Conservation (phyloP, 2,329 filamentous ascomycete genomes). For the Blastomyces silverae region DNA sequence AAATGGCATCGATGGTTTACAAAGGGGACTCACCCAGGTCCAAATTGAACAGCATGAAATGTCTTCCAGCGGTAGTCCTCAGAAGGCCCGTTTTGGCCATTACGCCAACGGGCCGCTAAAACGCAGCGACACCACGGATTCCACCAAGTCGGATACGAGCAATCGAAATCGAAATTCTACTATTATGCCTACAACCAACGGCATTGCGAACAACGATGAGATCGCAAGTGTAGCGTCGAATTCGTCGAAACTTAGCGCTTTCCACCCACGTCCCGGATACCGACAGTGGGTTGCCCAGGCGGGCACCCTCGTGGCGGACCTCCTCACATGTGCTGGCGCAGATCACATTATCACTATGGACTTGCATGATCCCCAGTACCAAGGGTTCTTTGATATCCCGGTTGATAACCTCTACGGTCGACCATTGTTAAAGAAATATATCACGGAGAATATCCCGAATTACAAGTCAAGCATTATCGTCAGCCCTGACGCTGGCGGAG, state of each 20-base stretch:
- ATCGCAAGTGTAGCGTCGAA: slow-evolving; percentile 52
- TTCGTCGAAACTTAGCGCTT: slow-evolving; percentile 52
- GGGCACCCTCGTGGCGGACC: slow-evolving; percentile 86
- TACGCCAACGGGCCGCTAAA: slow-evolving; percentile 36
- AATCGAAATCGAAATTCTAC: slow-evolving; percentile 21
- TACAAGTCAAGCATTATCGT: slow-evolving; percentile 86
- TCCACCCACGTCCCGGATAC: slow-evolving; percentile 83
- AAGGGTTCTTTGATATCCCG: slow-evolving; percentile 97
- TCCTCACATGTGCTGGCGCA: slow-evolving; percentile 89
- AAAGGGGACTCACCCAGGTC: slow-evolving; percentile 65
- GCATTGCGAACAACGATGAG: slow-evolving; percentile 56
- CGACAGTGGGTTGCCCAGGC: slow-evolving; percentile 98
- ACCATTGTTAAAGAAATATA: slow-evolving; percentile 54
- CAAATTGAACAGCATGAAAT: slow-evolving; percentile 49
- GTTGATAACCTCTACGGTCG: slow-evolving; percentile 89
- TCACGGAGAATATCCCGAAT: slow-evolving; percentile 74
- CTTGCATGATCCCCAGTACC: slow-evolving; percentile 90
- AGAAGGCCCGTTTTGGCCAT: slow-evolving; percentile 36
- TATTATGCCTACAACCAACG: slow-evolving; percentile 39
- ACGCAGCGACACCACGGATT: slow-evolving; percentile 36
- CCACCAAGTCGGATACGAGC: slow-evolving; percentile 31
- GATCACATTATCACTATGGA: slow-evolving; percentile 99
- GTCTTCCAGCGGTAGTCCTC: slow-evolving; percentile 36
- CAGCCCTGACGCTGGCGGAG: slow-evolving; percentile 91
- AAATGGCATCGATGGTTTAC: slow-evolving; percentile 63